Evolutionary conservation across 129 eudicot genomes (phyloP).

Genomic region (Artemisia argyi): DNA sequence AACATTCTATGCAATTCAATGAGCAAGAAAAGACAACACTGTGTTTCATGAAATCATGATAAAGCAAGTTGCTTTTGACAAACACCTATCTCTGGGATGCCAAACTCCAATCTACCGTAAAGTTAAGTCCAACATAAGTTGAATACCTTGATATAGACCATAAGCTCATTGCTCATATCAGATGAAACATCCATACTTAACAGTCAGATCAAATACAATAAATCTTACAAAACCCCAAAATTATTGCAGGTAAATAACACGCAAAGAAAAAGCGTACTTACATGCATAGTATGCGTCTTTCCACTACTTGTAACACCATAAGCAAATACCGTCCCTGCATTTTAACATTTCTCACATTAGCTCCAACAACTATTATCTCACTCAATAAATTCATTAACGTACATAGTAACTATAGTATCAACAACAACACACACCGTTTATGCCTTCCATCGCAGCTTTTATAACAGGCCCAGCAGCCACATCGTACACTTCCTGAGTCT

Average conservation of each 20-base stretch:
- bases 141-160: slow-evolving; percentile 10
- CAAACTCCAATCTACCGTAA: background rate
- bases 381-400: background rate
- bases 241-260: slow-evolving; percentile 9
- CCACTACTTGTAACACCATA: slow-evolving; percentile 99
- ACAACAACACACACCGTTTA: slow-evolving; percentile 60
- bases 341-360: slow-evolving; percentile 27
- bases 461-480: slow-evolving; percentile 96
- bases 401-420: background rate
- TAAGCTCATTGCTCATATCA: slow-evolving; percentile 1
- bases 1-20: slow-evolving; percentile 3
- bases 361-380: background rate
- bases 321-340: slow-evolving; percentile 96
- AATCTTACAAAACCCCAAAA: background rate
- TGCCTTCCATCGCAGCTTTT: slow-evolving; percentile 96
- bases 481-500: slow-evolving; percentile 89
- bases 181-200: background rate
- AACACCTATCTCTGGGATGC: slow-evolving; percentile 7
- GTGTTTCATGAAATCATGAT: slow-evolving; percentile 1
- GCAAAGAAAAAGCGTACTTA: slow-evolving; percentile 41
- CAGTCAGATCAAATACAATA: slow-evolving; percentile 12
- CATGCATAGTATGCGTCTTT: slow-evolving; percentile 99
- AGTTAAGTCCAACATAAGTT: background rate
- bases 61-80: slow-evolving; percentile 11
- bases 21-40: slow-evolving; percentile 8